Base-by-base conservation (phyloP, 345 rosid genomes). In the Eucalyptus curtisii region DNA sequence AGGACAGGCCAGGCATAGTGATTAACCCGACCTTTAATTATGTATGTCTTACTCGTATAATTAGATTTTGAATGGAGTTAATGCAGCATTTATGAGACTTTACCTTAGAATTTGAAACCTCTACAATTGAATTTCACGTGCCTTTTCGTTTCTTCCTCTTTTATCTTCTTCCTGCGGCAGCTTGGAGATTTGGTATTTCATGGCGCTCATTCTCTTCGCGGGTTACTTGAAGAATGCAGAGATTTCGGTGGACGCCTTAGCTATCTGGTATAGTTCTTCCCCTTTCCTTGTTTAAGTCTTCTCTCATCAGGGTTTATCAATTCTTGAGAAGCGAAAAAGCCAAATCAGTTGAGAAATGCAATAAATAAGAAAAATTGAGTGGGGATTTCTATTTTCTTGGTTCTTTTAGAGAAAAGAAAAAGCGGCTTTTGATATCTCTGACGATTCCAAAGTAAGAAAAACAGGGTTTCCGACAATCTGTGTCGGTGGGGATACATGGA, bases 151-250 rank as follows among this genome's bases (percentile, higher is more conserved):
- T 0, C 33, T 8, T 44, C 45, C 33, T 57, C 30, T 48, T 45
- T 17, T 85, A 5, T 61, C 52, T 45, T 85, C 64, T 61, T 25
- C 64, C 82, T 53, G 30, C 19, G 93, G 93, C 95, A 94, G 99
- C 91, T 93, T 97, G 89, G 99, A 97, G 86, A 87, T 95, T 4
- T 97, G 99, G 99, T 96, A 95, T 87, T 96, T 92, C 86, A 95
- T 93, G 97, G 97, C 95, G 42, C 80, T 97, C 37, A 93, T 97
- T 86, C 93, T 97, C 27, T 94, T 96, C 37, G 99, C 99, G 37
- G 97, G 98, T 86, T 97, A 95, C 87, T 85, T 97, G 30, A 94
- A 95, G 93, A 88, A 95, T 80, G 98, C 99, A 19, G 95, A 96
- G 89, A 88, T 95, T 59, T 92, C 98, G 2, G 99, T 97, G 7